A percentile compares a stretch with the other conserved stretches of the same genome.
Evolutionary conservation across 1,139 yeast species (phyloP).

Genomic region (Lodderomyces beijingensis): DNA sequence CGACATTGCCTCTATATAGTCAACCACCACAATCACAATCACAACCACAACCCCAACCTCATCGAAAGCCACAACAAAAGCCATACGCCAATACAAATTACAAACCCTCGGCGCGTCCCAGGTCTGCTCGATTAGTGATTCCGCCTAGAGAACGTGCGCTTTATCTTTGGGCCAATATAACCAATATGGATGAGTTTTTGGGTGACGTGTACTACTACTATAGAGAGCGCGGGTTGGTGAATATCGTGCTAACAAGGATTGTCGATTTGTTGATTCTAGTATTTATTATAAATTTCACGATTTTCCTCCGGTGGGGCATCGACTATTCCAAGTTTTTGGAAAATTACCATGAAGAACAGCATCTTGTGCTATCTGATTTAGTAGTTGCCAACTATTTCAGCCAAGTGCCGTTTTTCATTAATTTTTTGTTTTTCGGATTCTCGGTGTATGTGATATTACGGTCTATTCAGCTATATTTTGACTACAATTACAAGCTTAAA

Average conservation of each 20-base stretch:
- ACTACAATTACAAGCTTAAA: conserved; percentile 45
- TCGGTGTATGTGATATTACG: conserved; percentile 53
- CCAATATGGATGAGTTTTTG: conserved; percentile 81
- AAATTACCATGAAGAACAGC: conserved; percentile 16
- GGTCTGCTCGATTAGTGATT: conserved; percentile 22
- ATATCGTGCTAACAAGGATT: conserved; percentile 62
- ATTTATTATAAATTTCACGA: conserved; percentile 73
- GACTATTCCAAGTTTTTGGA: conserved; percentile 47
- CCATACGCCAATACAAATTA: conserved; percentile 10
- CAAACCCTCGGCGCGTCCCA: conserved; percentile 3
- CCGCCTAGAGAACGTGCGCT: conserved; percentile 76
- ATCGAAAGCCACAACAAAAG: conserved; percentile 9
- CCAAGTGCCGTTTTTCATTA: conserved; percentile 46
- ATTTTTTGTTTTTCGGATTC: conserved; percentile 61
- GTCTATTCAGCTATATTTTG: conserved; percentile 56
- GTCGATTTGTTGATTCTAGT: conserved; percentile 69
- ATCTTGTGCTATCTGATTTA: conserved; percentile 40
- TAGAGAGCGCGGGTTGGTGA: conserved; percentile 76
- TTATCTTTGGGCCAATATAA: conserved; percentile 95
- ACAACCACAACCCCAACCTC: conserved; percentile 5
- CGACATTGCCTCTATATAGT: conserved; percentile 8
- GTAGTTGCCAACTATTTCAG: conserved; percentile 45
- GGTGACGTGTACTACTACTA: conserved; percentile 82
- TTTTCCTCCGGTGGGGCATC: conserved; percentile 80
- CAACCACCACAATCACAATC: conserved; percentile 4